Conservation (phyloP, 1,284 basidiomycete species). For the Cryptococcus maquisensis region DNA sequence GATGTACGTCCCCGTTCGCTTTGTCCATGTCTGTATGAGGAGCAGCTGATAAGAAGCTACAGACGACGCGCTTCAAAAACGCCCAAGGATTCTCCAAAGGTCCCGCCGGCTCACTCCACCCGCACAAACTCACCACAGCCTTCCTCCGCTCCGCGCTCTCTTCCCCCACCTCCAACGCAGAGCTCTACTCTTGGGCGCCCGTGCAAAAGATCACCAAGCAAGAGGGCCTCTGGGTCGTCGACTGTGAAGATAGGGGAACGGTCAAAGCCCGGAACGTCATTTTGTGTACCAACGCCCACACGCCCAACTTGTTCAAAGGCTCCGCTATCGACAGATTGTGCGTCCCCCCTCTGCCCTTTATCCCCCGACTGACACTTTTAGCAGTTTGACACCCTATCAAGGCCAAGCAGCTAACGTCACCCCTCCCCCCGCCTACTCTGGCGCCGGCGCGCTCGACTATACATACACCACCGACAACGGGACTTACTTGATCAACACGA, state of each 20-base stretch:
- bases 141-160: constrained; percentile 18
- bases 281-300: constrained; percentile 38
- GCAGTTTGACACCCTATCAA: constrained; percentile 22
- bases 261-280: constrained; percentile 28
- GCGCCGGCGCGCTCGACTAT: constrained; percentile 8
- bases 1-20: constrained; percentile 9
- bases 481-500: constrained; percentile 28
- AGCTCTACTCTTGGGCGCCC: constrained; percentile 22
- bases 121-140: constrained; percentile 31
- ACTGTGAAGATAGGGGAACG: constrained; percentile 19
- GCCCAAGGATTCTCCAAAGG: constrained; percentile 14
- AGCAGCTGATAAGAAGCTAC: background rate
- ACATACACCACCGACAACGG: constrained; percentile 26
- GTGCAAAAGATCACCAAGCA: constrained; percentile 4
- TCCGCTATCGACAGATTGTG: constrained; percentile 13
- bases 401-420: constrained; percentile 26
- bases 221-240: constrained; percentile 13
- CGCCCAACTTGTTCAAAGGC: constrained; percentile 27
- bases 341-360: background rate
- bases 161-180: constrained; percentile 2
- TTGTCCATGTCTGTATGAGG: too few species aligned
- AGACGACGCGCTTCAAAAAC: constrained; percentile 9
- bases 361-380: too few species aligned
- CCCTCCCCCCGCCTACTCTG: constrained; percentile 20
- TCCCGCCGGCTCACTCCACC: constrained; percentile 27